Conservation (phyloP, 1,284 basidiomycete species). For the Xerocomus amazonicus region DNA sequence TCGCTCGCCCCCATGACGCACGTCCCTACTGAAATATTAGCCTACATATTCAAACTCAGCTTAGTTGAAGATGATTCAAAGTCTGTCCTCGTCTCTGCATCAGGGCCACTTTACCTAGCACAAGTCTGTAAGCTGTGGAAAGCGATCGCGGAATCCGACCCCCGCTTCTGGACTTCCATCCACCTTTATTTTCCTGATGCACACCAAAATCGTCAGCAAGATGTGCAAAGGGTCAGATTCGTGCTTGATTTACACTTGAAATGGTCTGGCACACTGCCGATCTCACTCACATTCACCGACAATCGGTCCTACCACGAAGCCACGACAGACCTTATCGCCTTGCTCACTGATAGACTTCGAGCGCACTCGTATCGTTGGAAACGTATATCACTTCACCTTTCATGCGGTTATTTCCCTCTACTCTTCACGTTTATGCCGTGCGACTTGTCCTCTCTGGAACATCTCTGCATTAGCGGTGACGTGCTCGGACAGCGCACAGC, state of each 20-base stretch:
- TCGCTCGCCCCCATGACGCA: conserved; percentile 1
- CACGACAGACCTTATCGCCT: conserved; percentile 7
- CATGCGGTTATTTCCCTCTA: conserved; percentile 7
- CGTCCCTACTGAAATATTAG: conserved; percentile 17
- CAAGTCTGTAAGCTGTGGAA: conserved; percentile 21
- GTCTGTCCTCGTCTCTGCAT: not conserved
- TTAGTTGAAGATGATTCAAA: not conserved
- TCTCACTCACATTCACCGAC: conserved; percentile 21
- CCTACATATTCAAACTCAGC: conserved; percentile 14
- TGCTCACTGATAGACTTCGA: conserved; percentile 13
- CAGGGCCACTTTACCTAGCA: conserved; percentile 7
- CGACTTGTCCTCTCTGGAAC: conserved; percentile 16
- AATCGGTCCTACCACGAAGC: conserved; percentile 2
- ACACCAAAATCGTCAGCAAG: not conserved
- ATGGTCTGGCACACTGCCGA: conserved; percentile 14
- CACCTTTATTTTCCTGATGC: conserved; percentile 9
- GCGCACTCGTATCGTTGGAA: conserved; percentile 18
- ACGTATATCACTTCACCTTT: conserved; percentile 12
- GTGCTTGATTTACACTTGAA: conserved; percentile 12
- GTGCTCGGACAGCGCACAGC: not conserved
- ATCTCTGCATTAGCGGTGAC: conserved; percentile 7
- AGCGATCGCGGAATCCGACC: conserved; percentile 10
- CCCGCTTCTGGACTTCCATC: conserved; percentile 21
- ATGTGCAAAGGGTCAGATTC: conserved; percentile 2
- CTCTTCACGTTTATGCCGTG: conserved; percentile 17